Base-by-base conservation (phyloP, 805 yeast genomes). In the Blastobotrys chiropterorum region DNA sequence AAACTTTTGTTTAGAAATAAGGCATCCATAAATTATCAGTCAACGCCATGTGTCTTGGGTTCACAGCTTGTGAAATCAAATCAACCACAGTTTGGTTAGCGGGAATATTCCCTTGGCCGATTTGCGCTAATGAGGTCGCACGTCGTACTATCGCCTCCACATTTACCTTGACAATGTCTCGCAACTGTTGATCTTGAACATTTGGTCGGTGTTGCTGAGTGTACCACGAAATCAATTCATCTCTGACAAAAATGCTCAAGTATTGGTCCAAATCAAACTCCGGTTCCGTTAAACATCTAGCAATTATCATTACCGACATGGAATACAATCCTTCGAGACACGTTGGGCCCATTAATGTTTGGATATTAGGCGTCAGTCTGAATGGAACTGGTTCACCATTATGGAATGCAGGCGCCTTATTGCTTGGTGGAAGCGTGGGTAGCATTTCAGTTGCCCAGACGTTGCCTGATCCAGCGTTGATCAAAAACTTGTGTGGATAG, bases 11-110 rank as follows among this genome's bases (percentile, higher is more conserved):
- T 57, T 72, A 90, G 60, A 90, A 80, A 72, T 89, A 94, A 1
- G 99, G 94, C 96, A 94, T 88, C 90, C 96, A 94, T 57, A 87
- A 76, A 14, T 90, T 82, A 61, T 94, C 99, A 3, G 95, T 85
- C 50, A 88, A 82, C 14, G 98, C 97, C 60, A 94, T 72, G 62
- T 89, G 88, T 61, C 96, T 80, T 38, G 98, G 97, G 64, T 90
- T 92, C 14, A 90, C 97, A 4, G 99, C 98, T 63, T 88, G 90
- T 3, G 95, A 85, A 49, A 94, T 88, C 63, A 92, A 78, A 62
- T 94, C 97, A 58, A 94, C 76, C 34, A 90, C 86, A 55, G 87
- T 83, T 67, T 92, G 98, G 38, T 96, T 87, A 7, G 95, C 86
- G 38, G 86, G 84, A 1, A 85, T 81, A 31, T 78, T 71, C 31